phyloP scores from a whole-genome alignment of 352 stramenopile genomes.

The Phytophthora nicotianae region DNA sequence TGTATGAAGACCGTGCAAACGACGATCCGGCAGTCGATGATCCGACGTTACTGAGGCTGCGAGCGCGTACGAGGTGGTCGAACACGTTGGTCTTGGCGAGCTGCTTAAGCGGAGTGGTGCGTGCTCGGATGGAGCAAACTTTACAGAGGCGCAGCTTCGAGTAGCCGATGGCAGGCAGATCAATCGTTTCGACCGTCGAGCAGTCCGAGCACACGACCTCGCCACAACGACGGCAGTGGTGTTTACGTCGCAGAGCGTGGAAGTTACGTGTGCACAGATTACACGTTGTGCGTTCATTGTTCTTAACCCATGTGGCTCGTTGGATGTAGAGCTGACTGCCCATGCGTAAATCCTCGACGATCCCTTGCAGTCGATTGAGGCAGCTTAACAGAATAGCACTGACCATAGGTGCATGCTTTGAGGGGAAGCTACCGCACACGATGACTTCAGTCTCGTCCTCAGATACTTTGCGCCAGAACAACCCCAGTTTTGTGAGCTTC shows the following conservation, averaged over 20 bases:
- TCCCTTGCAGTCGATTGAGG: slow-evolving; percentile 61
- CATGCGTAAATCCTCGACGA: slow-evolving; percentile 77
- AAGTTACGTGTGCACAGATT: slow-evolving; percentile 84
- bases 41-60: slow-evolving; percentile 60
- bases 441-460: slow-evolving; percentile 82
- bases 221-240: slow-evolving; percentile 84
- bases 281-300: slow-evolving; percentile 71
- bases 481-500: slow-evolving; percentile 63
- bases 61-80: slow-evolving; percentile 60
- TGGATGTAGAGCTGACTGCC: slow-evolving; percentile 79
- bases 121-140: slow-evolving; percentile 75
- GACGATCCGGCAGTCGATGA: slow-evolving; percentile 33
- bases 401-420: slow-evolving; percentile 65
- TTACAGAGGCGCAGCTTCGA: slow-evolving; percentile 86
- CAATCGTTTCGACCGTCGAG: slow-evolving; percentile 70
- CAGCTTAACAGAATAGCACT: slow-evolving; percentile 57
- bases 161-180: slow-evolving; percentile 74
- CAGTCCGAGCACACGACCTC: slow-evolving; percentile 86
- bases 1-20: slow-evolving; percentile 57
- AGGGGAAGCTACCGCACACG: slow-evolving; percentile 78
- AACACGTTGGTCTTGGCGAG: slow-evolving; percentile 68
- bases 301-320: slow-evolving; percentile 77
- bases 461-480: slow-evolving; percentile 75
- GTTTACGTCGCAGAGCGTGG: slow-evolving; percentile 71
- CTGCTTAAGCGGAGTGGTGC: slow-evolving; percentile 70